Conservation (phyloP, 1,284 basidiomycete genomes). For the Ustilago loliicola region DNA sequence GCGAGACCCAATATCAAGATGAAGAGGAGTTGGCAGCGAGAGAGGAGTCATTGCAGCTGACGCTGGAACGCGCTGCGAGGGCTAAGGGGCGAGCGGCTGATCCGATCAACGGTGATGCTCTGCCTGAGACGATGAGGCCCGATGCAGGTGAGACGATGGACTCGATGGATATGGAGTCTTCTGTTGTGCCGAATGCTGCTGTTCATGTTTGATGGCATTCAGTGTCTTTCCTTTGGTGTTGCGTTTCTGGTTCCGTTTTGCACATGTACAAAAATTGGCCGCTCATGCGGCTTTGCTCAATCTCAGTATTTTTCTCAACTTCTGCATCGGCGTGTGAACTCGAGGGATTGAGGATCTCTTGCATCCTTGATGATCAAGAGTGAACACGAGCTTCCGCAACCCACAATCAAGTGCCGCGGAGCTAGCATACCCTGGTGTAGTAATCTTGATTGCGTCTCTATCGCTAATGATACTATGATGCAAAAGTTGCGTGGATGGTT, state of each 20-base stretch:
- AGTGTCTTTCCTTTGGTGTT: neutral
- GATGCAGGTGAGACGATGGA: slow-evolving; percentile 28
- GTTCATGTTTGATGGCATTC: slow-evolving; percentile 13
- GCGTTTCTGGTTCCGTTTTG: neutral
- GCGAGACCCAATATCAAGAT: slow-evolving; percentile 40
- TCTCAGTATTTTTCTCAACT: neutral
- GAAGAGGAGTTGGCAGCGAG: slow-evolving; percentile 8
- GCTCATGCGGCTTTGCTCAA: slow-evolving; percentile 2
- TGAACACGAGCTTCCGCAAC: no score
- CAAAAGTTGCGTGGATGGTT: neutral
- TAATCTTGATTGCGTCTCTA: neutral
- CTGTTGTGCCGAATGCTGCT: slow-evolving; percentile 6
- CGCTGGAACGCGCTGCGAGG: slow-evolving; percentile 31
- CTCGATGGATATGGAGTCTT: slow-evolving; percentile 18
- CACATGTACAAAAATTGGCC: neutral
- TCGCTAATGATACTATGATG: slow-evolving; percentile 4
- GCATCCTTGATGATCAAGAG: neutral
- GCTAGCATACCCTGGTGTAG: neutral
- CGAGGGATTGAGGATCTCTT: no score
- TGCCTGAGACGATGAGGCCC: slow-evolving; percentile 35
- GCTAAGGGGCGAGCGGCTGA: slow-evolving; percentile 9
- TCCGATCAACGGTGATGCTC: slow-evolving; percentile 31
- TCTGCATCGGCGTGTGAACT: neutral
- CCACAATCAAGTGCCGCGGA: neutral
- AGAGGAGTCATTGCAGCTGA: slow-evolving; percentile 33